Base-by-base conservation (phyloP, 371 early-diverging fungal genomes). In the Capniomyces stellatus region DNA sequence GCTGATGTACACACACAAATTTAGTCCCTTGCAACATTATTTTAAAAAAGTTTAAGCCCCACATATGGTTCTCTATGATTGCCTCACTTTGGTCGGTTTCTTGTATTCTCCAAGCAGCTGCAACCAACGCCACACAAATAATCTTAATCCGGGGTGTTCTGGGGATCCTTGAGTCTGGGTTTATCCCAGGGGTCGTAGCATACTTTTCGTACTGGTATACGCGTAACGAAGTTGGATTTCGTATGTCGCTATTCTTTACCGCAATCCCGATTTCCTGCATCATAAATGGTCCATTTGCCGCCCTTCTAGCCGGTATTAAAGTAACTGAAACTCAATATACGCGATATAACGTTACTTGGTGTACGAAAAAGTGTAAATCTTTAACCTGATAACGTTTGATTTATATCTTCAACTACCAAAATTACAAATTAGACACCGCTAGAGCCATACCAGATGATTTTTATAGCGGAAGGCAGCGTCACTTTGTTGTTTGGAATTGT, bases 111-210 rank as follows among this genome's bases (percentile, higher is more conserved):
- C 77, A 85, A 42, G 75, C 42, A 2, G 35, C 44, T 50, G 54
- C 52, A 21, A 52, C 25, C 15, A 39, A 29, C 40, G 44, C 31
- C 49, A 29, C 27, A 66, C 59, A 64, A 19, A 54, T 53, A 41
- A 58, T 67, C 57, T 65, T 66, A 15, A 51, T 68, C 29, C 69
- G 83, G 4, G 78, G 78, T 56, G 75, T 82, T 50, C 58, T 79
- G 18, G 84, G 84, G 27, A 58, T 76, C 25, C 63, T 77, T 12
- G 85, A 85, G 56, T 73, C 81, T 21, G 81, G 81, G 19, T 78
- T 78, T 29, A 69, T 70, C 51, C 78, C 81, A 0, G 71, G 72
- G 43, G 57, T 62, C 29, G 44, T 61, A 22, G 60, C 58, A 46
- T 69, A 59, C 35, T 58, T 71, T 24, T 58, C 61, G 21, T 60